Conservation (phyloP, 2,329 filamentous ascomycete genomes). For the Dothideomycetes sp. region DNA sequence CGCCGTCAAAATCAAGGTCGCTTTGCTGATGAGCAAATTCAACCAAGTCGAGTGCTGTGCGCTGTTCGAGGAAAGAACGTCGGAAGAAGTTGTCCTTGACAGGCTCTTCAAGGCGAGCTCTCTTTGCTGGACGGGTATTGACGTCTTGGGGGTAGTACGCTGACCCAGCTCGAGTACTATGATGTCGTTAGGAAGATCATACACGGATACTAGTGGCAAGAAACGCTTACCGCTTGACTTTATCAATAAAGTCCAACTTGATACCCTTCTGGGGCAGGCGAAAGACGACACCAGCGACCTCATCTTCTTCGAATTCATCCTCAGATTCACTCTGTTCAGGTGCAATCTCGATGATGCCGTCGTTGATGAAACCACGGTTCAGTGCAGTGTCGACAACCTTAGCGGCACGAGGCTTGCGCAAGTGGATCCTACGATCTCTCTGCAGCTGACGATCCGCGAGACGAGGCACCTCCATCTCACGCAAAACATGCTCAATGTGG, state of each 20-base stretch:
- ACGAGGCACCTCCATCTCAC: constrained; percentile 39
- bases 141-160: constrained; percentile 7
- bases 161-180: background rate
- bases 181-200: constrained; percentile 18
- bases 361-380: constrained; percentile 51
- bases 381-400: constrained; percentile 39
- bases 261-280: constrained; percentile 38
- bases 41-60: constrained; percentile 56
- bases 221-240: constrained; percentile 40
- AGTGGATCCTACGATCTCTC: constrained; percentile 29
- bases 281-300: constrained; percentile 32
- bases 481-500: constrained; percentile 70
- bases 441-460: constrained; percentile 12
- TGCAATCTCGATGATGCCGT: constrained; percentile 38
- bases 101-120: constrained; percentile 19
- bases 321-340: constrained; percentile 36
- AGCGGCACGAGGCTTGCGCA: constrained; percentile 43
- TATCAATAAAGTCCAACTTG: constrained; percentile 53
- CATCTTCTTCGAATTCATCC: constrained; percentile 36
- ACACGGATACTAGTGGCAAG: constrained; percentile 13
- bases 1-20: constrained; percentile 39
- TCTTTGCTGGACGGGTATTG: constrained; percentile 3
- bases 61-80: constrained; percentile 52
- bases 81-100: constrained; percentile 29
- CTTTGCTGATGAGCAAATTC: constrained; percentile 45